phyloP scores from a whole-genome alignment of 768 basidiomycete species.

The Mrakia blollopis region DNA sequence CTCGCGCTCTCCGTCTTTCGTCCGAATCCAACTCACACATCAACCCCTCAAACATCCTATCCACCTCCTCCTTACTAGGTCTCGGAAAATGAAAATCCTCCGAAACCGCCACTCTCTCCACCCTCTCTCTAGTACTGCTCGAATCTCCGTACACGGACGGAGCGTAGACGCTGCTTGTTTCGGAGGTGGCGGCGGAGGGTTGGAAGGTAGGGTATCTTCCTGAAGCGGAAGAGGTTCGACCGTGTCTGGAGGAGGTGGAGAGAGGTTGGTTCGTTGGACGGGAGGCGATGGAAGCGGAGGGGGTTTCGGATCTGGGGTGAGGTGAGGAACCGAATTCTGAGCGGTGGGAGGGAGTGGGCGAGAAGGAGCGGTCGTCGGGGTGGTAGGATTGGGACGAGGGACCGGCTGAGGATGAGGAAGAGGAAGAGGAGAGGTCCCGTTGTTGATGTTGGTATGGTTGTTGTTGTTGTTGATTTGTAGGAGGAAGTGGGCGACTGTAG shows the following conservation, averaged over 20 bases:
- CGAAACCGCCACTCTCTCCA: constrained; percentile 14
- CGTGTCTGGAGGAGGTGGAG: constrained; percentile 25
- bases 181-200: constrained; percentile 37
- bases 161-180: constrained; percentile 42
- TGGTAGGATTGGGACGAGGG: too few species aligned
- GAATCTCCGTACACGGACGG: not conserved
- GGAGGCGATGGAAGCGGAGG: constrained; percentile 17
- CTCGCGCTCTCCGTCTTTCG: constrained; percentile 48
- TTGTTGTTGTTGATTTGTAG: constrained; percentile 39
- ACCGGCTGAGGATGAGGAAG: not conserved
- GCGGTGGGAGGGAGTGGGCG: constrained; percentile 3
- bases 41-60: constrained; percentile 72
- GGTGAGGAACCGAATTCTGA: constrained; percentile 5
- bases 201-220: constrained; percentile 47
- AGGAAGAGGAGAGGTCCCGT: not conserved
- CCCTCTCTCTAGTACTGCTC: constrained; percentile 2
- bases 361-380: not conserved
- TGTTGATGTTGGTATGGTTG: not conserved
- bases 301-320: not conserved
- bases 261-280: not conserved
- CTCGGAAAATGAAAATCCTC: constrained; percentile 66
- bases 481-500: constrained; percentile 1
- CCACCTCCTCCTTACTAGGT: constrained; percentile 73
- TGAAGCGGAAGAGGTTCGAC: constrained; percentile 35
- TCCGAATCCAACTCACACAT: constrained; percentile 47